phyloP scores from a whole-genome alignment of 225 moss, liverwort and hornwort species.

The Bryoerythrophyllum caledonicum region DNA sequence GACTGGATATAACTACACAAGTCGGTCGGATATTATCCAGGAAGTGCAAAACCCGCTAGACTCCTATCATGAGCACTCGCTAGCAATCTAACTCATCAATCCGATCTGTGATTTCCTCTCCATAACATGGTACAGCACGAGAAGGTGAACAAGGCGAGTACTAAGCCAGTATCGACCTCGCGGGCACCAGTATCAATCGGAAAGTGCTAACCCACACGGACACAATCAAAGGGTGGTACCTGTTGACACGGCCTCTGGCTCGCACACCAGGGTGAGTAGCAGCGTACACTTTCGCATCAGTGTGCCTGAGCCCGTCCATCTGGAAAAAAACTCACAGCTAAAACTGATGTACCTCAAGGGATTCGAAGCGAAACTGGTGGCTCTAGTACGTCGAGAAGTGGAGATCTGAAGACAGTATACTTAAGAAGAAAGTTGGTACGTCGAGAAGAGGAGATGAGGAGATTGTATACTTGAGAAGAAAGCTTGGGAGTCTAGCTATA shows the following conservation, averaged over 20 bases:
- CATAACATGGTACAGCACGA: background rate
- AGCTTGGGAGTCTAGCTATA: no score
- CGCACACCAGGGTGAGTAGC: slow-evolving; percentile 58
- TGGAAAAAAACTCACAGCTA: background rate
- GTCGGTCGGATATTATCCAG: no score
- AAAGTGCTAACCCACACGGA: no score
- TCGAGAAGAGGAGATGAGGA: background rate
- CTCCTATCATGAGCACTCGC: no score
- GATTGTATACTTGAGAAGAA: no score
- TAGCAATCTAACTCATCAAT: no score
- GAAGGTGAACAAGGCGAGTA: no score
- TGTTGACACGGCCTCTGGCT: slow-evolving; percentile 41
- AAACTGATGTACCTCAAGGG: background rate
- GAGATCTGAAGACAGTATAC: background rate
- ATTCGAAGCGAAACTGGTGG: background rate
- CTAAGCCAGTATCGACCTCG: no score
- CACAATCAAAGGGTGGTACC: slow-evolving; percentile 17
- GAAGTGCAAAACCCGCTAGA: no score
- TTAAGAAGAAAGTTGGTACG: fast-evolving
- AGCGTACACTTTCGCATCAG: slow-evolving; percentile 54
- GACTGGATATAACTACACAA: no score
- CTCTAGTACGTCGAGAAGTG: background rate
- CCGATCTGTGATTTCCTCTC: no score
- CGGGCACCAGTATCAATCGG: no score
- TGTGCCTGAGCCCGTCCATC: slow-evolving; percentile 34